Evolutionary conservation across 768 basidiomycete species (phyloP), one percentile per base, ranked within the genome.

Genomic region (Phylloporus rhodoxanthus): DNA sequence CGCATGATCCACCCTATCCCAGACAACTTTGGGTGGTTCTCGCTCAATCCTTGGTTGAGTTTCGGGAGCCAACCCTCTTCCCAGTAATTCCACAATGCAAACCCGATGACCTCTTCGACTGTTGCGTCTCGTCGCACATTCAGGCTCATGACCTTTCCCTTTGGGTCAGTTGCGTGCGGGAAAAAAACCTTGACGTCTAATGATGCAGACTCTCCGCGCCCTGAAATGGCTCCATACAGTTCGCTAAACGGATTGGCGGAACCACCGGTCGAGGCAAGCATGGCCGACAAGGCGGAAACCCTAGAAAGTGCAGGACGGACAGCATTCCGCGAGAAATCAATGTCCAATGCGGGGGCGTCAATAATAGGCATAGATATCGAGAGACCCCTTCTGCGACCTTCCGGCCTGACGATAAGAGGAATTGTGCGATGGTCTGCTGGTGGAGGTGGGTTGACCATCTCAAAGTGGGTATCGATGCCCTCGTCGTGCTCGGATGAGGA

Each of bases 51-150:
- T 45, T 85, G 85, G 53, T 88, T 82, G 17, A 96, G 66, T 59
- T 80, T 81, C 2, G 92, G 93, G 34, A 81, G 60, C 78, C 90
- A 82, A 0, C 80, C 82, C 57, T 90, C 84, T 62, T 97, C 94
- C 85, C 90, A 94, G 59, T 92, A 97, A n/a, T 68, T 85, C 84
- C 83, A 96, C 40, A 98, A 65, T 2, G 90, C 85, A 64, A 87
- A 91, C 0, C 96, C 96, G 47, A 97, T 88, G 5, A 95, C 91
- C 66, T 98, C 96, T 63, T 98, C 96, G 4, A 98, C 84, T 0
- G 85, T 87, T 2, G 92, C 87, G 55, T 97, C 95, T 55, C 82
- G 84, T 48, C 91, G 71, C 10, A 97, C 89, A 52, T 76, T 84
- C 5, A 93, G 74, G 32, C 79, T 70, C 77, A 94, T 80, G 19